These are phyloP conservation scores for Lipomyces lipofer DNA, from an alignment of 805 yeast genomes.

Conservation along the genomic window DNA sequence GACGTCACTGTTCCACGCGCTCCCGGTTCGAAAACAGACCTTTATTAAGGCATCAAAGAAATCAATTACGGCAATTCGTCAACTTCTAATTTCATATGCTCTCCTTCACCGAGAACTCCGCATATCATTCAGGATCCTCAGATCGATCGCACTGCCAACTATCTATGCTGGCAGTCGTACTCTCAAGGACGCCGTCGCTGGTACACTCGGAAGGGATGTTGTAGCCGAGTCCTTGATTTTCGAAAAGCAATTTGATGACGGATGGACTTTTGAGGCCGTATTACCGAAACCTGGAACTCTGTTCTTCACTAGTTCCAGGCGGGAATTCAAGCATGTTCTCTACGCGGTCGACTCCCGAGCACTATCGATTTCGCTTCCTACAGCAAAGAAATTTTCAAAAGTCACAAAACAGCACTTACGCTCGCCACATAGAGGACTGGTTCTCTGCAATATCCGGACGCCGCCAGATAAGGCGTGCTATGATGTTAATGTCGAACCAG, in stretches of 20 bases:
- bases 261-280: conserved; percentile 18
- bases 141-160: conserved; percentile 7
- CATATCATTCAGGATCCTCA: conserved; percentile 9
- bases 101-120: conserved; percentile 15
- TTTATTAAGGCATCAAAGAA: conserved; percentile 56
- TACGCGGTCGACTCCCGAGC: conserved; percentile 74
- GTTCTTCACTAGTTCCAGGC: not conserved
- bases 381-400: conserved; percentile 41
- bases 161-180: conserved; percentile 14
- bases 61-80: conserved; percentile 64
- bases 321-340: conserved; percentile 14
- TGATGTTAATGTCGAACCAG: conserved; percentile 85
- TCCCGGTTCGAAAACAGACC: conserved; percentile 66
- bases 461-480: conserved; percentile 51
- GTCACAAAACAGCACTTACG: conserved; percentile 55
- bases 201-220: conserved; percentile 14
- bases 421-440: conserved; percentile 66
- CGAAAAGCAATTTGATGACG: not conserved
- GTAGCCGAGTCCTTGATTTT: conserved; percentile 7
- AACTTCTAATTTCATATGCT: conserved; percentile 50
- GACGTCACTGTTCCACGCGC: conserved; percentile 73
- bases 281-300: conserved; percentile 8
- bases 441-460: conserved; percentile 62
- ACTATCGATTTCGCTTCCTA: conserved; percentile 68
- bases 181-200: conserved; percentile 14